Evolutionary conservation across 129 eudicot genomes (phyloP).

Genomic region (Tagetes patula): DNA sequence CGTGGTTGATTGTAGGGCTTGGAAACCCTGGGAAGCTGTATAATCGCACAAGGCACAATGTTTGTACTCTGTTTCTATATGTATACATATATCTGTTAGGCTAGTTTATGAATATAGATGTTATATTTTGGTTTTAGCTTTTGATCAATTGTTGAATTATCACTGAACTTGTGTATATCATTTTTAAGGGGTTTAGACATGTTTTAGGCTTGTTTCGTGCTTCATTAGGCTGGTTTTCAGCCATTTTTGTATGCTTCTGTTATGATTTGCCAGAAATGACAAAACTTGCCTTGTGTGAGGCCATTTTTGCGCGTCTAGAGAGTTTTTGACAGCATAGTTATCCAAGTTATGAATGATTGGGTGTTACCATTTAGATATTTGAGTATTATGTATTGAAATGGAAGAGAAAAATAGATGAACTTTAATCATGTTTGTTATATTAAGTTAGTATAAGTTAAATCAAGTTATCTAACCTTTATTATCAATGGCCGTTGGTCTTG

Average conservation of each 20-base stretch:
- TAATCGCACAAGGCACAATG: conserved; percentile 78
- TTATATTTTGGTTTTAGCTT: not conserved
- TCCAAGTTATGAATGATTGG: not conserved
- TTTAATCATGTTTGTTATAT: not conserved
- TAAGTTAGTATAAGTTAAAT: not conserved
- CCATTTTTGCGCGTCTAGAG: too few relatives aligned
- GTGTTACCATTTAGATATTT: conserved; percentile 4
- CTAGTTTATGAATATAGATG: not conserved
- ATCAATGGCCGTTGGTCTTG: not conserved
- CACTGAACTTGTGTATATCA: too few relatives aligned
- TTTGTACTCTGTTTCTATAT: conserved; percentile 30
- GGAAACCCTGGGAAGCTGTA: conserved; percentile 86
- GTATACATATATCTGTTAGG: not conserved
- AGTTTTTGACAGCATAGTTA: not conserved
- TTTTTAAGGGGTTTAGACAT: too few relatives aligned
- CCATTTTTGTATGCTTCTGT: too few relatives aligned
- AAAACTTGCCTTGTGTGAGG: too few relatives aligned
- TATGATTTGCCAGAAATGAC: too few relatives aligned
- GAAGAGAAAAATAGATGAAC: not conserved
- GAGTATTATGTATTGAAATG: not conserved
- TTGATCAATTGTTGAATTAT: not conserved
- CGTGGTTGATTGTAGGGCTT: conserved; percentile 94
- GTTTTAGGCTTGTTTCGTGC: too few relatives aligned
- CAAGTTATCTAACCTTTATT: not conserved
- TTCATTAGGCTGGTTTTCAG: too few relatives aligned